phyloP scores from a whole-genome alignment of 345 rosid species.

The Lumnitzera racemosa region DNA sequence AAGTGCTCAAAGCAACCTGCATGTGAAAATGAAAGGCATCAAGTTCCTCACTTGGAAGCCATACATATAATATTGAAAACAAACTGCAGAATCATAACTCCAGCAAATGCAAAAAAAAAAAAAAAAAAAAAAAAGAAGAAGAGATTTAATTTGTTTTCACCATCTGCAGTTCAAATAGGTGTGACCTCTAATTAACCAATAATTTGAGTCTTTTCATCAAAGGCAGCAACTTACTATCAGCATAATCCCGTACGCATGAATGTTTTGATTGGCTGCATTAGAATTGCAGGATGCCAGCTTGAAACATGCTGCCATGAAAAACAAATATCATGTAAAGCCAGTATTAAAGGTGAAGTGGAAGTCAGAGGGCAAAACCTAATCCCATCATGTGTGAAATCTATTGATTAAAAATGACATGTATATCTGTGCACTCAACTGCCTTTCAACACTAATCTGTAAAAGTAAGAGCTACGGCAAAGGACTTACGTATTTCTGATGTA shows the following conservation, averaged over 20 bases:
- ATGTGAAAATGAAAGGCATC: constrained; percentile 13
- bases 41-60: constrained; percentile 6
- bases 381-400: too few relatives aligned
- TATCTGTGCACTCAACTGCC: too few relatives aligned
- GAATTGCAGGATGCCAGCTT: constrained; percentile 69
- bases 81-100: not conserved
- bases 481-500: constrained; percentile 62
- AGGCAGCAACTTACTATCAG: constrained; percentile 54
- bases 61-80: not conserved
- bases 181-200: not conserved
- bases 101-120: constrained; percentile 4
- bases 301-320: constrained; percentile 64
- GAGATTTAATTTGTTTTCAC: not conserved
- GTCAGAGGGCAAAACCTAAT: too few relatives aligned
- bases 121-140: not conserved
- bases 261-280: constrained; percentile 59
- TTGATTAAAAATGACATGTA: too few relatives aligned
- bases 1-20: constrained; percentile 66
- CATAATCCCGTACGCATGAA: constrained; percentile 77
- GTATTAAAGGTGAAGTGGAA: too few relatives aligned
- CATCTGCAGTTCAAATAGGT: too few relatives aligned
- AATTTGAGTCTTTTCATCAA: not conserved
- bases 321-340: not conserved
- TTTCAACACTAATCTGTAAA: not conserved
- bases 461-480: constrained; percentile 1